Conservation (phyloP, 2,329 filamentous ascomycete genomes). For the Apiospora kogelbergensis region DNA sequence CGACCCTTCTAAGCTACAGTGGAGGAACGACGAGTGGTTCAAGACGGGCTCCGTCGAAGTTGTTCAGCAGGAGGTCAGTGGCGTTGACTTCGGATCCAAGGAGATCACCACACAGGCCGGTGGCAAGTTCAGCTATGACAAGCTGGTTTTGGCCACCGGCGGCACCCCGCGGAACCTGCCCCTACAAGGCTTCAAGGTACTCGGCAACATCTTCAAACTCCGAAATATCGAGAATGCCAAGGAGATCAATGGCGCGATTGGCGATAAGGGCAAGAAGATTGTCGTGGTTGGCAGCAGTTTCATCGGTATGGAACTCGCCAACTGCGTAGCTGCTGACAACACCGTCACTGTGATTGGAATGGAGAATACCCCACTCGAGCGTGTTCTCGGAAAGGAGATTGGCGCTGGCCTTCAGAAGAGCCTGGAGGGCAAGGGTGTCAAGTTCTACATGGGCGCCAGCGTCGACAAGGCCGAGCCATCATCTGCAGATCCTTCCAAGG, state of each 20-base stretch:
- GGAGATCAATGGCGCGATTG: constrained; percentile 75
- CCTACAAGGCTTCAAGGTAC: constrained; percentile 79
- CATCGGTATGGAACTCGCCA: constrained; percentile 97
- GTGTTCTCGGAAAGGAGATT: constrained; percentile 79
- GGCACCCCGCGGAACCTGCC: constrained; percentile 76
- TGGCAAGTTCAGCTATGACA: constrained; percentile 73
- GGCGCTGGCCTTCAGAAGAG: constrained; percentile 77
- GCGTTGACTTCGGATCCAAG: constrained; percentile 74
- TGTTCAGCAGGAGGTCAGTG: constrained; percentile 64
- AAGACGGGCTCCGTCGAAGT: constrained; percentile 59
- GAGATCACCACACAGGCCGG: constrained; percentile 74
- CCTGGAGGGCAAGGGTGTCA: constrained; percentile 83
- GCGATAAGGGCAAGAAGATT: constrained; percentile 84
- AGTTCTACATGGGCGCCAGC: constrained; percentile 78
- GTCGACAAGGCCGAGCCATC: constrained; percentile 84
- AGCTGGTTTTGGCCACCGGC: constrained; percentile 87
- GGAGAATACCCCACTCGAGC: constrained; percentile 81
- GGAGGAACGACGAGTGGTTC: constrained; percentile 78
- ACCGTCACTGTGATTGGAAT: constrained; percentile 84
- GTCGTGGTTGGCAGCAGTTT: constrained; percentile 92
- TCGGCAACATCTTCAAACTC: constrained; percentile 85
- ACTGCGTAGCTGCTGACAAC: constrained; percentile 77
- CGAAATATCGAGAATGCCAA: constrained; percentile 76
- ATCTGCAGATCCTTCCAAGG: constrained; percentile 63
- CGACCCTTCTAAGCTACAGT: constrained; percentile 75